These are phyloP conservation scores for Colletotrichum chrysophilum DNA, from an alignment of 2,329 filamentous ascomycete genomes.

Conservation along the genomic window DNA sequence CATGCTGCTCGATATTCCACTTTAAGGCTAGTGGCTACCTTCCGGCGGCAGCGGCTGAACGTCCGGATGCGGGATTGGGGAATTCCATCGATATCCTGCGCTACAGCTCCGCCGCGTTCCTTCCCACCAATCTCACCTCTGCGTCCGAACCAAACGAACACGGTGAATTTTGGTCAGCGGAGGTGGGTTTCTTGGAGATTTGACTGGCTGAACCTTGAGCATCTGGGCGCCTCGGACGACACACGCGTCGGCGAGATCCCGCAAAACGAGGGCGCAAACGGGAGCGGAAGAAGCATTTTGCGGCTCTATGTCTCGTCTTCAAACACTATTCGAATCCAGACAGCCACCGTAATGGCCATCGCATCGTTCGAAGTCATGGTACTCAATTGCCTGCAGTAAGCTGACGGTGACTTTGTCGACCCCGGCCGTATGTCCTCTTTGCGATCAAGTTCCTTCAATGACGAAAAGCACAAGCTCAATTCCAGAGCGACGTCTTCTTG, in stretches of 20 bases:
- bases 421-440: background rate
- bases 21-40: background rate
- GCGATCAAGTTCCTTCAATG: background rate
- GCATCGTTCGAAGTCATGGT: background rate
- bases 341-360: background rate
- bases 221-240: background rate
- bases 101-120: background rate
- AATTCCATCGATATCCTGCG: background rate
- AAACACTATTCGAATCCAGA: background rate
- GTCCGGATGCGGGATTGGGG: conserved; percentile 1
- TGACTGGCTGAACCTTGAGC: background rate
- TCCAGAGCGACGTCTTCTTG: background rate
- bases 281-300: background rate
- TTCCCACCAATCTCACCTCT: background rate
- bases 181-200: background rate
- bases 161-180: background rate
- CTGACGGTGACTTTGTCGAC: background rate
- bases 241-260: background rate
- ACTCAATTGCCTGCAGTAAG: background rate
- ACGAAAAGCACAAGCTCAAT: background rate
- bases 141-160: background rate
- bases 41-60: background rate
- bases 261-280: background rate
- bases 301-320: background rate
- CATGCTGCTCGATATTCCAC: background rate